Base-by-base conservation (phyloP, 2,329 filamentous ascomycete species). In the Diplocarpon mali region DNA sequence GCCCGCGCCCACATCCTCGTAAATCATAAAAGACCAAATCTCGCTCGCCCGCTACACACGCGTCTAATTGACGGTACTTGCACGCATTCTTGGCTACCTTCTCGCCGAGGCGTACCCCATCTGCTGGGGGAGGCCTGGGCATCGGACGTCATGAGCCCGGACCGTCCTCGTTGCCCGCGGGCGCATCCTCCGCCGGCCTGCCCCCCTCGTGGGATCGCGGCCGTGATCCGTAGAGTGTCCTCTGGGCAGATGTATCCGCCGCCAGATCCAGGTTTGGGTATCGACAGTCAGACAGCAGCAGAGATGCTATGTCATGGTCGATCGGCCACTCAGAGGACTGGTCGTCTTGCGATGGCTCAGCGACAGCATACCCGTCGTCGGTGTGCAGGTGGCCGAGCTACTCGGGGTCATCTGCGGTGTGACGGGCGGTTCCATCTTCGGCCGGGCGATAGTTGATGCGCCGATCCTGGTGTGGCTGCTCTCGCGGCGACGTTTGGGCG, bases 401-500 rank as follows among this genome's bases (percentile, higher is more conserved):
- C 46, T 62, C 10, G 66, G 60, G 2, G 66, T 66, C 57, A 65
- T 64, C 47, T 72, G 69, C 15, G 71, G 70, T 13, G 71, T 72
- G 45, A 64, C 55, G 14, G 51, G 66, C 20, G 64, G 60, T 52
- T 75, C 70, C 17, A 62, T 59, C 58, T 71, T 72, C 35, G 69
- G 64, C 58, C 70, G 76, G 8, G 66, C 60, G 58, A 67, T 67
- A 43, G 64, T 66, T 24, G 67, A 50, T 61, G 57, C 58, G 38
- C 55, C 59, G 2, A 59, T 35, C 12, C 54, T 53, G 37, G 58
- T 59, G 53, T 78, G 71, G 54, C 68, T 75, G 57, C 69, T 78
- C 58, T 83, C 80, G 37, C 80, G 72, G 43, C 78, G 71, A 40
- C 80, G 72, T 64, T 85, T 85, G 2, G 79, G 78, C 1, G 76